Percentiles rank a stretch among this genome's conserved stretches.
These are phyloP conservation scores for Dacryopinax spathularia DNA, from an alignment of 768 basidiomycete genomes.

Conservation along the genomic window DNA sequence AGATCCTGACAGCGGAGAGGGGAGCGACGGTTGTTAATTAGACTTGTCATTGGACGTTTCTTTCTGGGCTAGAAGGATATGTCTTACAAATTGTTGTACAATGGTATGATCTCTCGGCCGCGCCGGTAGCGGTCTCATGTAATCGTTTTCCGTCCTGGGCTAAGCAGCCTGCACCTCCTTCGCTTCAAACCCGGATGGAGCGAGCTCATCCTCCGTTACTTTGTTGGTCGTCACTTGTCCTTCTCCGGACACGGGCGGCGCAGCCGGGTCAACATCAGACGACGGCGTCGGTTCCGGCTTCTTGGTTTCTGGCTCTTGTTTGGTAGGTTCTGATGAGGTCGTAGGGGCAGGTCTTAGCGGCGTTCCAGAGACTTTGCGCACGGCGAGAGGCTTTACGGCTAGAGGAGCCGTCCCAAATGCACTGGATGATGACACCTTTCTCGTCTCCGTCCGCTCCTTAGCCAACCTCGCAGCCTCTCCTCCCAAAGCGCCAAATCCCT, in stretches of 20 bases:
- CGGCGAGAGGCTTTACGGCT: background rate
- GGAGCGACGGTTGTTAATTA: background rate
- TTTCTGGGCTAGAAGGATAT: background rate
- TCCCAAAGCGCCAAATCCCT: background rate
- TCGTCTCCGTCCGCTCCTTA: background rate
- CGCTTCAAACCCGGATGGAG: background rate
- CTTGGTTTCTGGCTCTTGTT: background rate
- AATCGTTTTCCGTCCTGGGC: too few species aligned
- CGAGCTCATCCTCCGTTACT: background rate
- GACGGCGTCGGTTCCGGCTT: constrained; percentile 1
- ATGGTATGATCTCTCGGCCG: too few species aligned
- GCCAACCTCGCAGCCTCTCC: background rate
- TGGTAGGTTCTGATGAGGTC: too few species aligned
- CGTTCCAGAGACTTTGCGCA: background rate
- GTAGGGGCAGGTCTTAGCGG: background rate
- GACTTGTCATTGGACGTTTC: background rate
- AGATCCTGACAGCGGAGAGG: background rate
- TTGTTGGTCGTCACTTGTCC: background rate
- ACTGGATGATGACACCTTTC: background rate
- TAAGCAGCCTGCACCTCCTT: background rate
- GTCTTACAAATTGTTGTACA: background rate
- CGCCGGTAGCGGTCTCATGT: too few species aligned
- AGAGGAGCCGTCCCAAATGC: background rate
- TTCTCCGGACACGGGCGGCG: background rate
- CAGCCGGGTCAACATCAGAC: background rate